Conservation (phyloP, 2,329 filamentous ascomycete species). For the Botrytis tulipae region DNA sequence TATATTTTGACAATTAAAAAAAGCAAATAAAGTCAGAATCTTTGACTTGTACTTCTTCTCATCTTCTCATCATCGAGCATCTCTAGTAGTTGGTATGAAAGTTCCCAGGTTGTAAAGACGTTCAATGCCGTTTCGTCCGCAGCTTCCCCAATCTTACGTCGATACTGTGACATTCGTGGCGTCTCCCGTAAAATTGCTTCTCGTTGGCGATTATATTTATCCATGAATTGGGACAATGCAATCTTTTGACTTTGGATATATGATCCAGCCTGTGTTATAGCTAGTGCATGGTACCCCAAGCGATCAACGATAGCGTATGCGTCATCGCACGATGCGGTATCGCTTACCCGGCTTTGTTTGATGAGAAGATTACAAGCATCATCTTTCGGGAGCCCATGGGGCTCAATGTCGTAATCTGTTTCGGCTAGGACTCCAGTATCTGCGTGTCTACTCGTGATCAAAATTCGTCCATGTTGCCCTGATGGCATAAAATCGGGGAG, state of each 20-base stretch:
- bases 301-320: constrained; percentile 24
- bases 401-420: constrained; percentile 15
- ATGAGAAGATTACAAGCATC: constrained; percentile 27
- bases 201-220: constrained; percentile 24
- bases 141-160: constrained; percentile 16
- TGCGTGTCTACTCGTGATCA: constrained; percentile 29
- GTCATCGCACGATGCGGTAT: constrained; percentile 1
- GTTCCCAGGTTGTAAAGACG: constrained; percentile 35
- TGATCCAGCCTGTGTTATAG: constrained; percentile 36
- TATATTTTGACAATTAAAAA: constrained; percentile 30
- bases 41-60: constrained; percentile 10
- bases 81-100: constrained; percentile 29
- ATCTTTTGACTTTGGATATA: constrained; percentile 32
- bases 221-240: constrained; percentile 26
- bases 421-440: constrained; percentile 8
- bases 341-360: background rate
- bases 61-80: background rate
- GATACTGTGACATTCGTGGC: constrained; percentile 27
- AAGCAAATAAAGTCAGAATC: constrained; percentile 32
- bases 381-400: constrained; percentile 21
- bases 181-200: constrained; percentile 27
- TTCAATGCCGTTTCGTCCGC: constrained; percentile 26
- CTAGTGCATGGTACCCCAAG: constrained; percentile 33
- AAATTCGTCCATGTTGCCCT: constrained; percentile 21
- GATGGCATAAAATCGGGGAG: constrained; percentile 25